Percentiles rank a stretch among this genome's conserved stretches.
These are phyloP conservation scores for Trichoderma sp. DNA, from an alignment of 2,329 filamentous ascomycete genomes.

Conservation along the genomic window DNA sequence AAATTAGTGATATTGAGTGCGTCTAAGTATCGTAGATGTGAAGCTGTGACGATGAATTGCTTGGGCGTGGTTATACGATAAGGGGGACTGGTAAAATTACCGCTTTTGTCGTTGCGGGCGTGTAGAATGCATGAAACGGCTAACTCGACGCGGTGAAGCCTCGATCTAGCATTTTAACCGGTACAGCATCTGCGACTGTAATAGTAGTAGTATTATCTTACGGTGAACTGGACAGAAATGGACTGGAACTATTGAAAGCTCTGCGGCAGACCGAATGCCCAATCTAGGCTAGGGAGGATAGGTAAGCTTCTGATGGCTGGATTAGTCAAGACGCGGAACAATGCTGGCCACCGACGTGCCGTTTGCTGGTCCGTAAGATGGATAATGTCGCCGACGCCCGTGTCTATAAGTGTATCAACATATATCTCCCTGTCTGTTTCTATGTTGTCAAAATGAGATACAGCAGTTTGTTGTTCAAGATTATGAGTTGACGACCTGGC, in stretches of 20 bases:
- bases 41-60: background rate
- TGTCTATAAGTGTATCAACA: background rate
- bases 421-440: background rate
- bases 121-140: background rate
- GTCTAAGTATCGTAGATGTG: background rate
- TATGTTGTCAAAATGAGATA: background rate
- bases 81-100: background rate
- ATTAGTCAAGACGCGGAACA: slow-evolving; percentile 1
- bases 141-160: background rate
- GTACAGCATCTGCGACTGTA: background rate
- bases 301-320: background rate
- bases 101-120: background rate
- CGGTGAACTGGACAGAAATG: background rate
- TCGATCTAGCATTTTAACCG: background rate
- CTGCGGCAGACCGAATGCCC: background rate
- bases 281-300: background rate
- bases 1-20: background rate
- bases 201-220: too few species aligned
- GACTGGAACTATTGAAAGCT: background rate
- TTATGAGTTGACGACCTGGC: background rate
- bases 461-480: background rate
- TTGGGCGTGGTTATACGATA: background rate
- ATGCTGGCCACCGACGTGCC: slow-evolving; percentile 1
- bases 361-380: background rate
- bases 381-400: background rate